Conservation (phyloP, 2,329 filamentous ascomycete genomes). For the Aspergillus ochraceoroseus region DNA sequence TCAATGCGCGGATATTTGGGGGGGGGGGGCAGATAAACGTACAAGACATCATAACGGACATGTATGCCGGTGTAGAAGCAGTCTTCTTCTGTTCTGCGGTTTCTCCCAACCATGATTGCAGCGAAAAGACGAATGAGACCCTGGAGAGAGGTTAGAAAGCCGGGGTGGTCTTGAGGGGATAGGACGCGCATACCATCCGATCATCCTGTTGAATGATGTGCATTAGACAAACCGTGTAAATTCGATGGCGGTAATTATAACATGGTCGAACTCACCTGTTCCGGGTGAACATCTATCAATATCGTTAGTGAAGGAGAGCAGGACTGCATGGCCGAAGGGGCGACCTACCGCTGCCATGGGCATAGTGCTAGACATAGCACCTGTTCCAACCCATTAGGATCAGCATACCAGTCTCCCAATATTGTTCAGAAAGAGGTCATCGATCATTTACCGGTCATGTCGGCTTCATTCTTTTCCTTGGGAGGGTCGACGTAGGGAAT, state of each 20-base stretch:
- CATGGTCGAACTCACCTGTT: slow-evolving; percentile 83
- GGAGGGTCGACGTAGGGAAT: slow-evolving; percentile 80
- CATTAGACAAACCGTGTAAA: slow-evolving; percentile 12
- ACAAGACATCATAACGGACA: slow-evolving; percentile 76
- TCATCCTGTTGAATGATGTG: slow-evolving; percentile 47
- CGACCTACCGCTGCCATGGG: slow-evolving; percentile 78
- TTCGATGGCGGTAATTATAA: not conserved
- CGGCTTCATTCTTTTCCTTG: slow-evolving; percentile 57
- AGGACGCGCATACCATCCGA: slow-evolving; percentile 52
- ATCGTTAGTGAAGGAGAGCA: slow-evolving; percentile 19
- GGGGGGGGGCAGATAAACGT: slow-evolving; percentile 35
- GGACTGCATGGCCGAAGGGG: slow-evolving; percentile 9
- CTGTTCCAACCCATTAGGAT: slow-evolving; percentile 36
- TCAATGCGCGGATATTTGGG: not conserved
- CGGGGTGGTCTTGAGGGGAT: not conserved
- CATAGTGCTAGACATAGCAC: slow-evolving; percentile 68
- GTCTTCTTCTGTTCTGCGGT: slow-evolving; percentile 53
- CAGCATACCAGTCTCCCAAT: slow-evolving; percentile 12
- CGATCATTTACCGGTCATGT: slow-evolving; percentile 61
- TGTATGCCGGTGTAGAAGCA: slow-evolving; percentile 63
- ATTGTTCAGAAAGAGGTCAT: not conserved
- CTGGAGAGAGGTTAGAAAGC: slow-evolving; percentile 29
- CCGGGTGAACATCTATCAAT: slow-evolving; percentile 72
- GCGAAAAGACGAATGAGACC: slow-evolving; percentile 46
- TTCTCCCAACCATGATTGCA: slow-evolving; percentile 48